phyloP scores from a whole-genome alignment of 2,329 filamentous ascomycete species.

The Claviceps digitariae region DNA sequence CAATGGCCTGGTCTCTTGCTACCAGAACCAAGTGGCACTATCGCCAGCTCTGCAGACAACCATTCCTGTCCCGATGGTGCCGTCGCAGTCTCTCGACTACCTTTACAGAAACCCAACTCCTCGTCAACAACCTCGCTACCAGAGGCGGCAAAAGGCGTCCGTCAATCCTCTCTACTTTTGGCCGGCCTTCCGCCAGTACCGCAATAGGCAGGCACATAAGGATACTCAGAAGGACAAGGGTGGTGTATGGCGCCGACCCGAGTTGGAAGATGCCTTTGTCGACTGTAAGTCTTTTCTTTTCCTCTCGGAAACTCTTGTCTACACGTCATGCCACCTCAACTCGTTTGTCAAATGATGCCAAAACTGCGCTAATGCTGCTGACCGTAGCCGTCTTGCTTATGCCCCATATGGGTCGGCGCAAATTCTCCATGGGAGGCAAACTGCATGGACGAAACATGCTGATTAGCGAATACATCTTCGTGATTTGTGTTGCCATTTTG shows the following conservation, averaged over 20 bases:
- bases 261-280: conserved; percentile 52
- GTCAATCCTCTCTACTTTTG: conserved; percentile 49
- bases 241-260: conserved; percentile 40
- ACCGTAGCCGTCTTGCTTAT: conserved; percentile 43
- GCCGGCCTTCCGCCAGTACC: conserved; percentile 51
- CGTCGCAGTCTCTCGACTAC: conserved; percentile 33
- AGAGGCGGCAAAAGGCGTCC: conserved; percentile 22
- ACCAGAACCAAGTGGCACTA: conserved; percentile 27
- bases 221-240: conserved; percentile 43
- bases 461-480: conserved; percentile 52
- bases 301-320: not conserved
- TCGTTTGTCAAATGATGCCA: not conserved
- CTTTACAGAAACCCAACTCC: conserved; percentile 25
- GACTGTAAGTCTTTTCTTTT: conserved; percentile 38
- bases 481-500: conserved; percentile 24
- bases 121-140: conserved; percentile 22
- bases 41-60: conserved; percentile 32
- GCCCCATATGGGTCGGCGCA: conserved; percentile 51
- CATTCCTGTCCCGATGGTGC: conserved; percentile 37
- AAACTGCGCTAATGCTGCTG: conserved; percentile 10
- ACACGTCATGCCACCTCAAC: not conserved
- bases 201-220: conserved; percentile 50
- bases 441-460: conserved; percentile 57
- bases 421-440: conserved; percentile 50
- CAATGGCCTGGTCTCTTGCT: conserved; percentile 29